Base-by-base conservation (phyloP, 1,284 basidiomycete species). In the Leccinum griseonigrum region DNA sequence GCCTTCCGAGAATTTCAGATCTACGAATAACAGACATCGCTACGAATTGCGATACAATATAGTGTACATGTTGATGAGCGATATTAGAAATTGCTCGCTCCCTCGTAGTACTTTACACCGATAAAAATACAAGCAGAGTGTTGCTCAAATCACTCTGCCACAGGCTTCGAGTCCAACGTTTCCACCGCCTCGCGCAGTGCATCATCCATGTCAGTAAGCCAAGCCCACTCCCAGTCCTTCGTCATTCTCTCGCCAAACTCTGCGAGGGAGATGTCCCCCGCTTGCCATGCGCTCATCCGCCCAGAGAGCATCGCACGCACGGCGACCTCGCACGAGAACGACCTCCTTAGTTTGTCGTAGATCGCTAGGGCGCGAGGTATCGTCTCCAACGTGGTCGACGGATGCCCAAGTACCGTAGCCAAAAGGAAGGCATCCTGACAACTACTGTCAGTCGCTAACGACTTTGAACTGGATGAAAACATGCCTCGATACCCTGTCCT, bases 401-500 rank as follows among this genome's bases (percentile, higher is more conserved):
- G 71, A 60, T 83, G 78, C 3, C 77, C 78, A 26, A 85, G 76
- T 9, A 83, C 74, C 6, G 74, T 74, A 0, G 82, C 79, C 51
- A 81, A 75, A 10, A 81, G 61, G 59, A 71, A 74, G 9, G 72
- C 78, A 58, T 79, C 79, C 78, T 80, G 54, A 3, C 22, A 8
- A 2, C 18, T 3, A 26, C 31, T 26, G 26, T 67, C 9, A 57
- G 54, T 38, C 8, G 3, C 26, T 13, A 13, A 13, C 14, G 14
- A 18, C 34, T 10, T 29, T 2, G n/a, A 26, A 36, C 13, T 1
- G 13, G 18, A 36, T 14, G 22, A 5, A 46, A 22, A 40, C 58
- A 55, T 67, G 81, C 84, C 74, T 86, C 85, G 36, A 86, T 78
- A 7, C 83, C 78, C 66, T 85, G 82, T 2, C 83, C 83, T 0